Conservation (phyloP, 129 eudicot species). For the Flaveria sonorensis region DNA sequence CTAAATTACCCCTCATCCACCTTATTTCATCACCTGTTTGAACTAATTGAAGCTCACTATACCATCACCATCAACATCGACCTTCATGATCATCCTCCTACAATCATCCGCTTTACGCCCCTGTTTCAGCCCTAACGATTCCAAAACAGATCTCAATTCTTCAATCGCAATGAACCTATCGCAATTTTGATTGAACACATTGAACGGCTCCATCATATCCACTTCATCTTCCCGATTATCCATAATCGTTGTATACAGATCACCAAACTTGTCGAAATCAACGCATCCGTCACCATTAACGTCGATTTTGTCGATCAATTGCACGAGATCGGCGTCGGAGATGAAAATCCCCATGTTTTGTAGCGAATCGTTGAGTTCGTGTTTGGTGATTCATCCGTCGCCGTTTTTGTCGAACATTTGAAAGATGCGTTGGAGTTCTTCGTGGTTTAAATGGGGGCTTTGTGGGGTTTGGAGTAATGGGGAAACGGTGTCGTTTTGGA, state of each 20-base stretch:
- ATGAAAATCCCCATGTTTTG: slow-evolving; percentile 55
- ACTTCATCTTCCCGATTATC: slow-evolving; percentile 51
- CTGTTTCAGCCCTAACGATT: slow-evolving; percentile 52
- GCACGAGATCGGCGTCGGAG: slow-evolving; percentile 43
- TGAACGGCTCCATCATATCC: slow-evolving; percentile 62
- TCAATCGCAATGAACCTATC: slow-evolving; percentile 61
- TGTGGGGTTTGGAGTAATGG: background rate
- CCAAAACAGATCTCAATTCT: slow-evolving; percentile 53
- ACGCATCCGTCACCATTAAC: slow-evolving; percentile 58
- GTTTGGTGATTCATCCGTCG: slow-evolving; percentile 48
- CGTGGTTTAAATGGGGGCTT: slow-evolving; percentile 37
- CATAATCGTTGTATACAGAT: slow-evolving; percentile 46
- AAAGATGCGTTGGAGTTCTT: slow-evolving; percentile 54
- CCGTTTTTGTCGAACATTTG: slow-evolving; percentile 59
- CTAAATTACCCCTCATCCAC: no score
- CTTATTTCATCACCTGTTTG: slow-evolving; percentile 62
- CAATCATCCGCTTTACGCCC: slow-evolving; percentile 57
- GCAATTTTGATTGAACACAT: slow-evolving; percentile 58
- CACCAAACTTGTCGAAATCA: slow-evolving; percentile 53
- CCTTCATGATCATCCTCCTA: slow-evolving; percentile 53
- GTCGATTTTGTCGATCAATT: slow-evolving; percentile 53
- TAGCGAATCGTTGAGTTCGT: slow-evolving; percentile 47
- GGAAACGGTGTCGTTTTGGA: background rate
- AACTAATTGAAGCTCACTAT: slow-evolving; percentile 53
- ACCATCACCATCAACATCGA: slow-evolving; percentile 70